phyloP scores from a whole-genome alignment of 2,329 filamentous ascomycete species.

The Colletotrichum sp. region DNA sequence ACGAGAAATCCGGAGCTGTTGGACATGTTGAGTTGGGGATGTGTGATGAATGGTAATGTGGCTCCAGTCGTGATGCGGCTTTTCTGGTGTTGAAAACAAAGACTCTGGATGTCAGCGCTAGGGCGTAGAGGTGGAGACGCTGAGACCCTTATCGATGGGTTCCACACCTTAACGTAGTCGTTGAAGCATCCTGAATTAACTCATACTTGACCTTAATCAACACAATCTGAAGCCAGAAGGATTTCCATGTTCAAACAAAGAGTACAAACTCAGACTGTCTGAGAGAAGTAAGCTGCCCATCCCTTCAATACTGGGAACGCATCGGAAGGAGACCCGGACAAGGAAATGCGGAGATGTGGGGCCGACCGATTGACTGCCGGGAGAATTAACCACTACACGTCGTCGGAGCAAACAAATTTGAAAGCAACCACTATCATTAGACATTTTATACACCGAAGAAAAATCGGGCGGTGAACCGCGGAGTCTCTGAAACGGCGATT shows the following conservation, averaged over 20 bases:
- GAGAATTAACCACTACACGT: background rate
- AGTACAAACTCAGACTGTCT: background rate
- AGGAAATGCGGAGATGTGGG: background rate
- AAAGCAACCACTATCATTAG: background rate
- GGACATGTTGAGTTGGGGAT: background rate
- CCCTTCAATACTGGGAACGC: background rate
- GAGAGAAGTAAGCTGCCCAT: background rate
- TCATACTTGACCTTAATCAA: too few species aligned
- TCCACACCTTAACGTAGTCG: background rate
- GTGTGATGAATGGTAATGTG: background rate
- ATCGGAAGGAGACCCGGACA: background rate
- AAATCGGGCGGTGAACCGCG: too few species aligned
- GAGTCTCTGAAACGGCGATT: too few species aligned
- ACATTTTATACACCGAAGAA: background rate
- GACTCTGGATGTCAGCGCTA: background rate
- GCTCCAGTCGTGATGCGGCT: background rate
- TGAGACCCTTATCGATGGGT: background rate
- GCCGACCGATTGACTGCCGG: rapidly evolving
- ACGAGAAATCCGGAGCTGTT: background rate
- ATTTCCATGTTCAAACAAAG: background rate
- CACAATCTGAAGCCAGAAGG: rapidly evolving
- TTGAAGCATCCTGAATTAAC: background rate
- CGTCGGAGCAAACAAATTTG: background rate
- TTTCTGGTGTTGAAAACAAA: background rate
- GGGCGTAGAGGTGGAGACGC: background rate